phyloP scores from a whole-genome alignment of 768 basidiomycete genomes.

The Pleurotus salmoneostramineus region DNA sequence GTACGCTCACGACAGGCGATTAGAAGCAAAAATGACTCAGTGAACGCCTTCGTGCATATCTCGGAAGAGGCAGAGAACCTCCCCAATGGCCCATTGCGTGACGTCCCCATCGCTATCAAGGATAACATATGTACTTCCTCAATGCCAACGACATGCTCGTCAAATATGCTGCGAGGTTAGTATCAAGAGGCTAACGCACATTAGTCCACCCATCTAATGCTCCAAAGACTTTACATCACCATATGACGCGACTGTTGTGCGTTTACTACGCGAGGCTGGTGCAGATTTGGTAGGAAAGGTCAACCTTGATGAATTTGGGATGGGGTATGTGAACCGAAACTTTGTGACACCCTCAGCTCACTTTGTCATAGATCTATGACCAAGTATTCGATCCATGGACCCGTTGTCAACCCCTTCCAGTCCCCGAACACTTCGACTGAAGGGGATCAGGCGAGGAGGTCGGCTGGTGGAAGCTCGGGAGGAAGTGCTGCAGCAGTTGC shows the following conservation, averaged over 20 bases:
- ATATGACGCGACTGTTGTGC: slow-evolving; percentile 84
- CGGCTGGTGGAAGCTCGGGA: slow-evolving; percentile 91
- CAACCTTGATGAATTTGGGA: slow-evolving; percentile 97
- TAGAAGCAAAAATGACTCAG: slow-evolving; percentile 28
- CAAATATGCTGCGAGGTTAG: slow-evolving; percentile 64
- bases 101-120: slow-evolving; percentile 69
- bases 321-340: slow-evolving; percentile 63
- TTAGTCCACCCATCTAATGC: background rate
- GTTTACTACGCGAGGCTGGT: slow-evolving; percentile 53
- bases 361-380: slow-evolving; percentile 63
- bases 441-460: slow-evolving; percentile 39
- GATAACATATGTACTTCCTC: slow-evolving; percentile 77
- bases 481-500: slow-evolving; percentile 95
- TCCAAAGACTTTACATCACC: slow-evolving; percentile 67
- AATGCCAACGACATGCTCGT: slow-evolving; percentile 73
- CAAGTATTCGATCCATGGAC: slow-evolving; percentile 66
- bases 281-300: slow-evolving; percentile 83
- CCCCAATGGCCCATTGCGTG: slow-evolving; percentile 29
- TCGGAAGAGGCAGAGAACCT: slow-evolving; percentile 46
- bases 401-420: slow-evolving; percentile 74
- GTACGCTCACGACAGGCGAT: slow-evolving; percentile 23
- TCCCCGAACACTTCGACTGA: slow-evolving; percentile 17
- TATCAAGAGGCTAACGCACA: background rate
- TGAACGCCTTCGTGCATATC: slow-evolving; percentile 56
- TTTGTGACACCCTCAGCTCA: background rate